Evolutionary conservation across 495 filamentous ascomycete genomes (phyloP).

Genomic region (Chaetomidium leptoderma): DNA sequence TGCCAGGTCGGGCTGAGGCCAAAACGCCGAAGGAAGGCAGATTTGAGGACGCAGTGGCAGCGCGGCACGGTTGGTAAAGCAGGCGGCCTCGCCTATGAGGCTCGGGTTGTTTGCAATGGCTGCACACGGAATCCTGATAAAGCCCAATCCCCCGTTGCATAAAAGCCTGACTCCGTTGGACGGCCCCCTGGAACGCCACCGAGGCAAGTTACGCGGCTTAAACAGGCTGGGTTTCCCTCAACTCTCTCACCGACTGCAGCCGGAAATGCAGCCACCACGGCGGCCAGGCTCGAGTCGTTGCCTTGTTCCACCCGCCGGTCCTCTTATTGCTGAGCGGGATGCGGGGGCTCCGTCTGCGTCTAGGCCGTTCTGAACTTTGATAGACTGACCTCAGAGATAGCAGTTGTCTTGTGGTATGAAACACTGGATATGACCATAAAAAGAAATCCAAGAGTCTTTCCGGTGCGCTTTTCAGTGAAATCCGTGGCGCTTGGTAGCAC

Average conservation of each 20-base stretch:
- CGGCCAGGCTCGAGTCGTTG: background rate
- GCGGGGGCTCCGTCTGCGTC: too few relatives aligned
- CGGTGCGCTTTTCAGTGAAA: too few relatives aligned
- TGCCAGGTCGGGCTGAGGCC: background rate
- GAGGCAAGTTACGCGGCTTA: background rate
- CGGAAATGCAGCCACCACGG: background rate
- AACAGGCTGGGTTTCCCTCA: too few relatives aligned
- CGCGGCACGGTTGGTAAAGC: background rate
- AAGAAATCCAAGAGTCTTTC: too few relatives aligned
- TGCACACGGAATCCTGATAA: too few relatives aligned
- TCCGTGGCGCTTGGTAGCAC: too few relatives aligned
- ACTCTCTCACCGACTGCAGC: background rate
- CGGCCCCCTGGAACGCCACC: background rate
- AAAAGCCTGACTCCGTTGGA: too few relatives aligned
- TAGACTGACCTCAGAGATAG: too few relatives aligned
- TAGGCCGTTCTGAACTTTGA: too few relatives aligned
- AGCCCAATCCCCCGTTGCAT: too few relatives aligned
- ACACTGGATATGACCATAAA: too few relatives aligned
- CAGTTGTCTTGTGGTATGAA: too few relatives aligned
- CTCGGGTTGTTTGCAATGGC: background rate
- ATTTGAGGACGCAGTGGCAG: background rate
- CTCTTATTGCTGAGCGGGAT: background rate
- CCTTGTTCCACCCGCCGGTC: background rate
- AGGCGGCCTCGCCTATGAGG: background rate
- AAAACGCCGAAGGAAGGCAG: background rate